Evolutionary conservation across 352 stramenopile genomes (phyloP).

Genomic region (Pythium brachiatum): DNA sequence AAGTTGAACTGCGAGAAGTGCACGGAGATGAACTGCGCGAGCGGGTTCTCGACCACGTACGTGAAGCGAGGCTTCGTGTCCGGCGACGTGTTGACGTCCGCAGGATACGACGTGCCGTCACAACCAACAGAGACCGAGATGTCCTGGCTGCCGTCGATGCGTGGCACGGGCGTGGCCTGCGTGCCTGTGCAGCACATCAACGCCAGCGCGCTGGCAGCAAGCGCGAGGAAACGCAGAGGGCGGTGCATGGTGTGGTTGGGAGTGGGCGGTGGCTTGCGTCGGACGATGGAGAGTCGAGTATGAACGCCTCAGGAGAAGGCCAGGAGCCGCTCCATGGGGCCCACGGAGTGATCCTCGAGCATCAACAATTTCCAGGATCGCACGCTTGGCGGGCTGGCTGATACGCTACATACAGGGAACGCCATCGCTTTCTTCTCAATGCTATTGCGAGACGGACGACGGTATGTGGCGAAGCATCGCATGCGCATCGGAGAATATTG

Average conservation of each 20-base stretch:
- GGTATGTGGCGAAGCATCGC: too few relatives aligned
- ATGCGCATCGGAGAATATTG: too few relatives aligned
- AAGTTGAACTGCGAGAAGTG: constrained; percentile 66
- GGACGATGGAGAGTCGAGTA: not conserved
- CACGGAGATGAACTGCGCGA: constrained; percentile 53
- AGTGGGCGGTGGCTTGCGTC: not conserved
- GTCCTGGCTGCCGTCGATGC: not conserved
- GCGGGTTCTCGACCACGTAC: constrained; percentile 38
- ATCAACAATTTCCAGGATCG: too few relatives aligned
- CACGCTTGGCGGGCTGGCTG: too few relatives aligned
- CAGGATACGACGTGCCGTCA: not conserved
- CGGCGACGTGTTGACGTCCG: not conserved
- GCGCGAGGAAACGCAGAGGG: not conserved
- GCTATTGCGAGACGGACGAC: too few relatives aligned
- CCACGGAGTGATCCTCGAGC: too few relatives aligned
- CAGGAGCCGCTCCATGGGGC: too few relatives aligned
- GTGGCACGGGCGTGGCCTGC: not conserved
- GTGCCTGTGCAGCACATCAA: not conserved
- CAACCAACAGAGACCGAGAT: constrained; percentile 1
- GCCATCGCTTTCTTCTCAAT: too few relatives aligned
- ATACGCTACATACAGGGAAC: too few relatives aligned
- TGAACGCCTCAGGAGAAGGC: too few relatives aligned
- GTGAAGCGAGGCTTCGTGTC: constrained; percentile 30
- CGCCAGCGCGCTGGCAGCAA: not conserved
- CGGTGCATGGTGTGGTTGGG: not conserved